phyloP scores from a whole-genome alignment of 1,139 yeast species.

The Candida sanyaensis region DNA sequence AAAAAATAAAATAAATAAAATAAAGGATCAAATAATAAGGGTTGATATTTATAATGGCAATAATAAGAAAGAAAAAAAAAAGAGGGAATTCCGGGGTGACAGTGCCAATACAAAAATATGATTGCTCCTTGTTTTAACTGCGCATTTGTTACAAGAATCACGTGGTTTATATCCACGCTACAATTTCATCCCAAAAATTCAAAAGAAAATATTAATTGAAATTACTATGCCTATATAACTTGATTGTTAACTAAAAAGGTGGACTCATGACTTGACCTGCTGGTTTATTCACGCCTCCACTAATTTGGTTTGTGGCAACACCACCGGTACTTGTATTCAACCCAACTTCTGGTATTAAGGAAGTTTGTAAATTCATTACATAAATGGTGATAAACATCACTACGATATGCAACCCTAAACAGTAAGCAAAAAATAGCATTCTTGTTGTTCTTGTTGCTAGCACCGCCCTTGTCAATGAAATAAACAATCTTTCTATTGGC shows the following conservation, averaged over 20 bases:
- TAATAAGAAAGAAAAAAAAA: neutral
- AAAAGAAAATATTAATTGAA: no score
- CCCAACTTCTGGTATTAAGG: conserved; percentile 53
- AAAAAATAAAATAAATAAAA: neutral
- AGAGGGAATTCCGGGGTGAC: neutral
- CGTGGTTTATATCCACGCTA: neutral
- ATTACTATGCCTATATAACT: no score
- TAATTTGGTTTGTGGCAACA: conserved; percentile 13
- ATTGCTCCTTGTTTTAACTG: neutral
- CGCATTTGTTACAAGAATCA: neutral
- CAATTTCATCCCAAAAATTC: neutral
- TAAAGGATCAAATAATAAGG: neutral
- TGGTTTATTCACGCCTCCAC: neutral
- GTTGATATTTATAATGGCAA: neutral
- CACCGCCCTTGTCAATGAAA: conserved; percentile 71
- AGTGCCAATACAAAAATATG: neutral
- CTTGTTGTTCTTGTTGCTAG: conserved; percentile 74
- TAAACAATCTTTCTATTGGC: conserved; percentile 77
- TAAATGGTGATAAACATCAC: conserved; percentile 68
- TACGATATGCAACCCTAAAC: conserved; percentile 71
- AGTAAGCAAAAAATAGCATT: conserved; percentile 71
- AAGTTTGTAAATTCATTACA: conserved; percentile 51
- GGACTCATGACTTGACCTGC: conserved; percentile 1
- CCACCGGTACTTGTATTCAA: conserved; percentile 51
- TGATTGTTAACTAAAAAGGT: neutral